phyloP scores from a whole-genome alignment of 164 flowering plant genomes.

The Stephania yunnanensis region DNA sequence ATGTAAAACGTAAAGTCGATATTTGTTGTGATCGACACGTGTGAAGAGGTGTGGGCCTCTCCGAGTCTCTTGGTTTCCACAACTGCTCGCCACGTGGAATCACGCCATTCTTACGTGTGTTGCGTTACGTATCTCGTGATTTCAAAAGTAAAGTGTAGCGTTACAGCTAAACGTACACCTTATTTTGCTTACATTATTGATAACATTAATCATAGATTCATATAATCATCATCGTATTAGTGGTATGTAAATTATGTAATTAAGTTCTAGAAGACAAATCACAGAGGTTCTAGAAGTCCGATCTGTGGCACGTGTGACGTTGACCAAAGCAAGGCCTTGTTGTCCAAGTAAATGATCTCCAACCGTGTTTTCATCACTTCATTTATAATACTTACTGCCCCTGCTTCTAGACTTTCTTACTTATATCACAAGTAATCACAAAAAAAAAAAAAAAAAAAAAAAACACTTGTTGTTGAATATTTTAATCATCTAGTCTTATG shows the following conservation, averaged over 20 bases:
- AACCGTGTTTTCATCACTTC: background rate
- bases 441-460: background rate
- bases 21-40: background rate
- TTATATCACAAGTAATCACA: background rate
- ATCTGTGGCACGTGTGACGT: background rate
- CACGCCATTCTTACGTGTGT: no score
- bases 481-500: background rate
- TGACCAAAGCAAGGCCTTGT: background rate
- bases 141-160: no score
- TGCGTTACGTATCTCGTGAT: no score
- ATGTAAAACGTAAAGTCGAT: background rate
- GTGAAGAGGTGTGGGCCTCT: background rate
- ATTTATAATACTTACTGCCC: no score
- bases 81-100: background rate
- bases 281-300: background rate
- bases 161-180: no score
- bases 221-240: no score
- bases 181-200: no score
- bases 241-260: background rate
- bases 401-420: background rate
- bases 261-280: slow-evolving; percentile 1
- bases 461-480: background rate
- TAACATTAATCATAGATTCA: no score
- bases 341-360: background rate
- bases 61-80: background rate